Evolutionary conservation across 495 filamentous ascomycete genomes (phyloP).

Genomic region (Lasiosphaeria ovina): DNA sequence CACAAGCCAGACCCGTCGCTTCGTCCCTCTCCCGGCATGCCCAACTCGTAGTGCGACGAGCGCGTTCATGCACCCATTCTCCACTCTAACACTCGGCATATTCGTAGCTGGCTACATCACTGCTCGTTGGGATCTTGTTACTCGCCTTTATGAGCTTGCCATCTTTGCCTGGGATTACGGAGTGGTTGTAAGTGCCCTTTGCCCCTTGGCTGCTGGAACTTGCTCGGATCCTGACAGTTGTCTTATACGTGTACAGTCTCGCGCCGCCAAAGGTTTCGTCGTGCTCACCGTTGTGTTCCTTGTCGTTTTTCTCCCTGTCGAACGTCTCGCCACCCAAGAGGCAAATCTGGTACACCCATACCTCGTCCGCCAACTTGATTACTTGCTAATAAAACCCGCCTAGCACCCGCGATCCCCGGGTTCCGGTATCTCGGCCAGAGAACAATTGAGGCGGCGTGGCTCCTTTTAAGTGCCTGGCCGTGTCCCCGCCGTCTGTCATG

Average conservation of each 20-base stretch:
- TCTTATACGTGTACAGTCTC: slow-evolving; percentile 31
- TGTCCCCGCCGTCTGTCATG: slow-evolving; percentile 52
- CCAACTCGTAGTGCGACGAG: slow-evolving; percentile 26
- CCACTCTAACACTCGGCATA: slow-evolving; percentile 87
- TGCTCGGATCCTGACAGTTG: slow-evolving; percentile 9
- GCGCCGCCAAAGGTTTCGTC: slow-evolving; percentile 43
- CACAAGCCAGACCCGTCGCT: neutral
- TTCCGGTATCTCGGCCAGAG: slow-evolving; percentile 87
- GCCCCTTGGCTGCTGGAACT: neutral
- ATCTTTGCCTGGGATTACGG: slow-evolving; percentile 98
- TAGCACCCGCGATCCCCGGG: slow-evolving; percentile 83
- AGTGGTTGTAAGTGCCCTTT: slow-evolving; percentile 71
- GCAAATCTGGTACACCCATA: slow-evolving; percentile 40
- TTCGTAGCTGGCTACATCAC: slow-evolving; percentile 99
- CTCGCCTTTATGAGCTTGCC: slow-evolving; percentile 89
- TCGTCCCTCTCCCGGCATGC: slow-evolving; percentile 26
- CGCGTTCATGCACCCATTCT: slow-evolving; percentile 92
- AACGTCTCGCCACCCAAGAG: slow-evolving; percentile 46
- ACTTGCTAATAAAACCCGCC: slow-evolving; percentile 20
- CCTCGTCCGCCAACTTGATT: slow-evolving; percentile 3
- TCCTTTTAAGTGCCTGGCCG: slow-evolving; percentile 68
- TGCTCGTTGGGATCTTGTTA: slow-evolving; percentile 96
- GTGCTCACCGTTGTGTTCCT: slow-evolving; percentile 42
- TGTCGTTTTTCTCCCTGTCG: slow-evolving; percentile 46
- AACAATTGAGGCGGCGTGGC: slow-evolving; percentile 89